A percentile compares a stretch with the other conserved stretches of the same genome.
Conservation (phyloP, 192 early-diverging fungal genomes). For the Coemansia sp. region DNA sequence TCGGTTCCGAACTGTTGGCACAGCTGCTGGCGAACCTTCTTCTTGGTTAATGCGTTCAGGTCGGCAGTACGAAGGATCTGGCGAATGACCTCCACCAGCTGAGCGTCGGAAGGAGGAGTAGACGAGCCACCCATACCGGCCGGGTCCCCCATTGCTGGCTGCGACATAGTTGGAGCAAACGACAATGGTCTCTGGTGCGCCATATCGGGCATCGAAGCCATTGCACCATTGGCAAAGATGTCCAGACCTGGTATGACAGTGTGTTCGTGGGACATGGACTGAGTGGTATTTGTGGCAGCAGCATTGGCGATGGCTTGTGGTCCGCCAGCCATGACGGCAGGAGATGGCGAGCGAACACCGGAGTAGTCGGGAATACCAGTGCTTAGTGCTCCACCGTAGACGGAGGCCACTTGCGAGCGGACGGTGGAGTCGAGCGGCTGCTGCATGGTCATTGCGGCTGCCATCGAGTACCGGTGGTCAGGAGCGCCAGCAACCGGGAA, state of each 20-base stretch:
- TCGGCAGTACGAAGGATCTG: conserved; percentile 68
- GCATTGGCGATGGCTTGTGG: background rate
- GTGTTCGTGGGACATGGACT: conserved; percentile 17
- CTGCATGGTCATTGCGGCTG: background rate
- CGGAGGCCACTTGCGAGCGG: conserved; percentile 19
- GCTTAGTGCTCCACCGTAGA: conserved; percentile 21
- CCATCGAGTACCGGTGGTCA: conserved; percentile 17
- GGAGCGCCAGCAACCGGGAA: background rate
- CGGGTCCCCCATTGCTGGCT: conserved; percentile 25
- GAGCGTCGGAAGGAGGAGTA: conserved; percentile 57
- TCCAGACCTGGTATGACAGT: conserved; percentile 2
- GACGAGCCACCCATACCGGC: conserved; percentile 17
- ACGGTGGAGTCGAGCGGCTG: conserved; percentile 19
- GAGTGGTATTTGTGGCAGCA: background rate
- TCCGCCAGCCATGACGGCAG: background rate
- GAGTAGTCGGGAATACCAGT: background rate
- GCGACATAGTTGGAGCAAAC: background rate
- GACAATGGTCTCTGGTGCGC: conserved; percentile 9
- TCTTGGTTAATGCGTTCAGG: conserved; percentile 75
- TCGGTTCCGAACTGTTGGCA: conserved; percentile 66
- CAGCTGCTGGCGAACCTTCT: conserved; percentile 76
- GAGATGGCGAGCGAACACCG: conserved; percentile 14
- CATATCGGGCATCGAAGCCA: conserved; percentile 12
- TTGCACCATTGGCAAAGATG: conserved; percentile 10
- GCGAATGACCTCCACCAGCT: conserved; percentile 65